A percentile compares a stretch with the other conserved stretches of the same genome.
phyloP scores from a whole-genome alignment of 176 grass and related monocot genomes.

The Oryza nivara region DNA sequence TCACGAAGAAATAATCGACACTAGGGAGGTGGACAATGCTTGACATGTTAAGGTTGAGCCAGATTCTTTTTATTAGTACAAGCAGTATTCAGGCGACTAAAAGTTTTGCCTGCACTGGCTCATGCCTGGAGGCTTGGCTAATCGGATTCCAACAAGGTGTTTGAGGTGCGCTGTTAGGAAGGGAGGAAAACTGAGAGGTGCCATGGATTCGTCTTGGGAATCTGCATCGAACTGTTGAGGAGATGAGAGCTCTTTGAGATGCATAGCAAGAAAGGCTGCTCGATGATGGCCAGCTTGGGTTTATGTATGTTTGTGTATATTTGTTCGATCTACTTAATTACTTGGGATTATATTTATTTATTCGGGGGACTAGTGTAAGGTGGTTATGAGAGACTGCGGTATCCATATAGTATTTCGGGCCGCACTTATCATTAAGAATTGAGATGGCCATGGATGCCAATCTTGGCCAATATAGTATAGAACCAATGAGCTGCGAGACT shows the following conservation, averaged over 20 bases:
- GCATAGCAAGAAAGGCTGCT: background rate
- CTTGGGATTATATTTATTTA: background rate
- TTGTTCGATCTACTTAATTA: background rate
- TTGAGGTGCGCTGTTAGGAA: background rate
- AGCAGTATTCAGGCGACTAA: slow-evolving; percentile 42
- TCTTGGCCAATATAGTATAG: background rate
- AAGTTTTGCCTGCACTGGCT: slow-evolving; percentile 18
- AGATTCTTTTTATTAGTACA: slow-evolving; percentile 1
- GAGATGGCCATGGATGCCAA: slow-evolving; percentile 15
- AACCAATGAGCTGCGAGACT: too few species aligned
- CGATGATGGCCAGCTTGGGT: background rate
- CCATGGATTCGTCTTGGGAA: background rate
- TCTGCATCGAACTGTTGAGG: background rate
- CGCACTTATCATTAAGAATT: background rate
- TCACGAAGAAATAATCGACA: slow-evolving; percentile 67
- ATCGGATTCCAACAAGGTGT: background rate
- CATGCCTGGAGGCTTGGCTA: background rate
- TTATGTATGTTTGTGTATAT: slow-evolving; percentile 31
- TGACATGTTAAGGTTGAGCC: slow-evolving; percentile 34
- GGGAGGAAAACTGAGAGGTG: background rate
- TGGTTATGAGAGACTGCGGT: background rate
- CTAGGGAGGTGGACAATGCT: slow-evolving; percentile 55
- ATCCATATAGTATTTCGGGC: slow-evolving; percentile 10
- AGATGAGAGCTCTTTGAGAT: background rate
- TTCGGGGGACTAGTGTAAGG: background rate